A percentile compares a stretch with the other conserved stretches of the same genome.
Evolutionary conservation across 1,284 basidiomycete species (phyloP).

Genomic region (Termitomyces sp.): DNA sequence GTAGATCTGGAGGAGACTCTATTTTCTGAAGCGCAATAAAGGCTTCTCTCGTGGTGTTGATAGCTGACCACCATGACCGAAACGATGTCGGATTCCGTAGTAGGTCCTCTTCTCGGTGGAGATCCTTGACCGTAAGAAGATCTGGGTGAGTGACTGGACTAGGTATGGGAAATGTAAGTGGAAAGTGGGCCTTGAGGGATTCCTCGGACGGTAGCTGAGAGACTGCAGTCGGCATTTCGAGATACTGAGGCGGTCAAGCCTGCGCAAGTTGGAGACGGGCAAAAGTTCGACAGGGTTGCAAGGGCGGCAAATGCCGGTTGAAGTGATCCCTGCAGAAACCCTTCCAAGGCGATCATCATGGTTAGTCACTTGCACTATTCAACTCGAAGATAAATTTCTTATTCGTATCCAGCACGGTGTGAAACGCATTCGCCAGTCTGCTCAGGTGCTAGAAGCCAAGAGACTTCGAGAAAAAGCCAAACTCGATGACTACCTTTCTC

Average conservation of each 20-base stretch:
- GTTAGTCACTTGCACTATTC: conserved; percentile 13
- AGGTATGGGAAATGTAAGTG: conserved; percentile 82
- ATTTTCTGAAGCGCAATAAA: conserved; percentile 53
- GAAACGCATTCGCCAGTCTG: conserved; percentile 60
- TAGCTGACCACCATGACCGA: conserved; percentile 88
- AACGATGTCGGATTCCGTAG: conserved; percentile 89
- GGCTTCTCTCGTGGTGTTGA: conserved; percentile 71
- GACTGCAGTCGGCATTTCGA: conserved; percentile 49
- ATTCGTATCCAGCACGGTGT: conserved; percentile 57
- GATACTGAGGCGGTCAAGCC: background rate
- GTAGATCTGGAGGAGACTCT: conserved; percentile 42
- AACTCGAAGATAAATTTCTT: background rate
- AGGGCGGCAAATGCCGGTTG: conserved; percentile 1
- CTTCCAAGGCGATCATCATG: conserved; percentile 7
- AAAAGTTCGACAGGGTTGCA: conserved; percentile 1
- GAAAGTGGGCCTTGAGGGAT: conserved; percentile 59
- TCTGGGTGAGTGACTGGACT: conserved; percentile 74
- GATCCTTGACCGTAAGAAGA: conserved; percentile 73
- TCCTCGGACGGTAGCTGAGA: conserved; percentile 41
- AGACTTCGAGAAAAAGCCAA: conserved; percentile 68
- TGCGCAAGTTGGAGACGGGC: background rate
- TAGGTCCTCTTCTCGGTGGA: conserved; percentile 94
- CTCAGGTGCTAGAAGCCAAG: conserved; percentile 62
- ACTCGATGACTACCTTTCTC: conserved; percentile 69
- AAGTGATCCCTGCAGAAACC: background rate